A percentile compares a stretch with the other conserved stretches of the same genome.
Conservation (phyloP, 2,329 filamentous ascomycete genomes). For the Raffaelea albimanens region DNA sequence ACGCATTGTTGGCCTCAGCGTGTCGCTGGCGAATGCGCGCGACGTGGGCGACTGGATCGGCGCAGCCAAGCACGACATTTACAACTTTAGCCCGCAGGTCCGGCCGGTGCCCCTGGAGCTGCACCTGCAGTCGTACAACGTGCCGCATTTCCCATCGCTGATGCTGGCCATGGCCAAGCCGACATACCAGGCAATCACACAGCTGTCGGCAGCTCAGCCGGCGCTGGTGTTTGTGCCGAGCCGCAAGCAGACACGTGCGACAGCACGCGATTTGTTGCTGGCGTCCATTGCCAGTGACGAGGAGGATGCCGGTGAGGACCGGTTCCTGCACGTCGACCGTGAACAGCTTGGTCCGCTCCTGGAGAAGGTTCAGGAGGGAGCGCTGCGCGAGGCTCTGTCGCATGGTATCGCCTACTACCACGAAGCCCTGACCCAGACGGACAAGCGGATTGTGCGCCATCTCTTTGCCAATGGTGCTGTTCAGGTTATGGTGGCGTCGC, state of each 20-base stretch:
- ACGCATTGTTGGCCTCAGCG: constrained; percentile 81
- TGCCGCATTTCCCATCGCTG: constrained; percentile 92
- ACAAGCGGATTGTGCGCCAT: constrained; percentile 90
- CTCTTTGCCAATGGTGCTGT: constrained; percentile 84
- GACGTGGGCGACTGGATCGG: constrained; percentile 98
- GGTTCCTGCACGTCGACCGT: constrained; percentile 73
- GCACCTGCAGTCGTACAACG: constrained; percentile 89
- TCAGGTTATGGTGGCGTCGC: constrained; percentile 65
- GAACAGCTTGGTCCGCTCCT: constrained; percentile 77
- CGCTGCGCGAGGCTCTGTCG: constrained; percentile 77
- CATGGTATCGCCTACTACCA: constrained; percentile 98
- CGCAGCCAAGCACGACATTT: constrained; percentile 94
- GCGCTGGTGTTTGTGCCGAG: constrained; percentile 87
- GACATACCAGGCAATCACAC: constrained; percentile 77
- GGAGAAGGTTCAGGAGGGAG: constrained; percentile 73
- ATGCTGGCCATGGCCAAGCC: constrained; percentile 99
- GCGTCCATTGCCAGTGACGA: constrained; percentile 82
- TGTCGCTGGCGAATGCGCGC: constrained; percentile 84
- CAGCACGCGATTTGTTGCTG: constrained; percentile 78
- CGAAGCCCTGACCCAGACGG: constrained; percentile 77
- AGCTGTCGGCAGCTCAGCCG: constrained; percentile 81
- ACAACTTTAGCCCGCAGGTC: constrained; percentile 93
- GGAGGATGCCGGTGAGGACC: constrained; percentile 77
- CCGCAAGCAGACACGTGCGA: constrained; percentile 84
- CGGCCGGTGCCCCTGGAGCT: constrained; percentile 84